Evolutionary conservation across 2,329 filamentous ascomycete genomes (phyloP), one percentile per base, ranked within the genome.

Genomic region (Exophiala spinifera): DNA sequence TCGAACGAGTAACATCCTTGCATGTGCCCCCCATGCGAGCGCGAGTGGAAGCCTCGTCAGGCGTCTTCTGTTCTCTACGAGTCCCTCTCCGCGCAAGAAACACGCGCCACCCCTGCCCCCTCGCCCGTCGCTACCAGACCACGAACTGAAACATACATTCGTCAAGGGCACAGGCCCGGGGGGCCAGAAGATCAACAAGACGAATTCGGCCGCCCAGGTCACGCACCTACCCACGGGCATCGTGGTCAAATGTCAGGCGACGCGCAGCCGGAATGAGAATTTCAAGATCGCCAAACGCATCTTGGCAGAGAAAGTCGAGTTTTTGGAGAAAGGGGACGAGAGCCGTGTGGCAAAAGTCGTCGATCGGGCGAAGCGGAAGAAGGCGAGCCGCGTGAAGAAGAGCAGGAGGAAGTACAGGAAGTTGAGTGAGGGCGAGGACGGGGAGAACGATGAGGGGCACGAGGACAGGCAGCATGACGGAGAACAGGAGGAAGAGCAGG

Each of bases 111-210:
- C 28, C 28, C 56, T 95, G 66, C 91, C 92, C 1, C 86, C 90
- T 4, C 84, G 91, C 3, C 62, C 60, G 2, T 86, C 87, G 13
- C 81, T 84, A 11, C 79, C 85, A 11, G 91, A 96, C 62, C 75
- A 79, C 15, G 91, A 96, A 49, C 84, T 97, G 62, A 84, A 86
- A 53, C 89, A 96, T 67, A 81, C 80, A 39, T 97, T 95, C 73
- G 79, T 99, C 57, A 95, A 94, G 69, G 94, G 94, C 64, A 88
- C 84, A 63, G 94, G 94, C 1, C 92, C 94, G 0, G 94, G 94
- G 20, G 94, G 94, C 0, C 94, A 99, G 69, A 96, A 96, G 70
- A 97, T 97, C 87, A 99, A 99, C 74, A 99, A 99, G 83, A 99
- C 94, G 21, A 91, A 86, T 61, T 96, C 89, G 0, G 92, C 92